These are phyloP conservation scores for Hyaloscypha hepaticicola DNA, from an alignment of 495 filamentous ascomycete genomes.

Conservation along the genomic window DNA sequence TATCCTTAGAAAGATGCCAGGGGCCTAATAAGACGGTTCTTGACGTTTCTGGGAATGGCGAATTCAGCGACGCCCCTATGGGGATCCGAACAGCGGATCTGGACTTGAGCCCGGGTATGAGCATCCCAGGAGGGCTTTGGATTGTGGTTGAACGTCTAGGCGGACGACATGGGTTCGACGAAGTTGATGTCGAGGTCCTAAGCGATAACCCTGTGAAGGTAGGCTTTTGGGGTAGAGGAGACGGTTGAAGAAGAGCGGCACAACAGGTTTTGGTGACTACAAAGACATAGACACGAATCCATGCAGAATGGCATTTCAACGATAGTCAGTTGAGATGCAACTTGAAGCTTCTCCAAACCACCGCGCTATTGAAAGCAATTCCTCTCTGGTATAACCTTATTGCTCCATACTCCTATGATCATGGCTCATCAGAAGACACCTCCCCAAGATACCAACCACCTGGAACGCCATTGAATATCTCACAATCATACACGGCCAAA, in stretches of 20 bases:
- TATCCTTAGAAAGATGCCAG: slow-evolving; percentile 66
- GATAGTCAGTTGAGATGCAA: slow-evolving; percentile 2
- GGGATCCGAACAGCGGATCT: slow-evolving; percentile 71
- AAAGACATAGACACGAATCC: slow-evolving; percentile 9
- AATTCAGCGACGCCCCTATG: slow-evolving; percentile 64
- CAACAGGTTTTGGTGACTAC: slow-evolving; percentile 2
- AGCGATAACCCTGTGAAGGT: slow-evolving; percentile 65
- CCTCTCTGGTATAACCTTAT: slow-evolving; percentile 9
- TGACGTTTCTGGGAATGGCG: slow-evolving; percentile 55
- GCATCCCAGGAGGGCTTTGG: slow-evolving; percentile 58
- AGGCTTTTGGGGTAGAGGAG: slow-evolving; percentile 51
- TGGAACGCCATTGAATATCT: slow-evolving; percentile 6
- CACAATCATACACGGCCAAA: slow-evolving; percentile 9
- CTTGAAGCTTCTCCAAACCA: slow-evolving; percentile 5
- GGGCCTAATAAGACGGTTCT: slow-evolving; percentile 64
- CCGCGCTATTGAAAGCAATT: slow-evolving; percentile 10
- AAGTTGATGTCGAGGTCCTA: slow-evolving; percentile 64
- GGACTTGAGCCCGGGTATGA: slow-evolving; percentile 60
- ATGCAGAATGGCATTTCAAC: slow-evolving; percentile 8
- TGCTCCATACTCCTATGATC: slow-evolving; percentile 10
- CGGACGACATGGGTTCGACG: slow-evolving; percentile 44
- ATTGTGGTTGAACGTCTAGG: slow-evolving; percentile 77
- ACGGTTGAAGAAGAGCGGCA: slow-evolving; percentile 33
- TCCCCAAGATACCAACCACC: background rate
- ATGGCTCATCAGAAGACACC: slow-evolving; percentile 4